These are phyloP conservation scores for Olyra latifolia DNA, from an alignment of 176 grass and related monocot genomes.

Conservation along the genomic window DNA sequence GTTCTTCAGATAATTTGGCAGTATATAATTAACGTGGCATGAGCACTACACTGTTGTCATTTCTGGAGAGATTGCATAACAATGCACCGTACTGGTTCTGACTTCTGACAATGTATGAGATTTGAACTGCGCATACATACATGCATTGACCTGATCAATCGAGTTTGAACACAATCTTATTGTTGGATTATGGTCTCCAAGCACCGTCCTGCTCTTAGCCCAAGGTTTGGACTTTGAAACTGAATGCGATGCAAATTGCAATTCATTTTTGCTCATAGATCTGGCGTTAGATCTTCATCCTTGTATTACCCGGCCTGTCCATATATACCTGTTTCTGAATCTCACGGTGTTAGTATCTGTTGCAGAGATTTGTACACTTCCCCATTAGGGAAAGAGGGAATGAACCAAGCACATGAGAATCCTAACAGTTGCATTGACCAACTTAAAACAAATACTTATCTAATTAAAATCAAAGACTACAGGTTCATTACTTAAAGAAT, in stretches of 20 bases:
- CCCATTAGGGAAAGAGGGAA: constrained; percentile 54
- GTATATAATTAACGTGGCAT: not conserved
- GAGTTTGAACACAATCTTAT: constrained; percentile 12
- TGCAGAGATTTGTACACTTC: constrained; percentile 38
- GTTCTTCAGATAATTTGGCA: not conserved
- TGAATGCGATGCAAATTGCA: constrained; percentile 23
- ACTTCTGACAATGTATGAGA: not conserved
- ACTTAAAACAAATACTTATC: constrained; percentile 46
- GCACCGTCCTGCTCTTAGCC: constrained; percentile 5
- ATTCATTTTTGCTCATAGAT: constrained; percentile 34
- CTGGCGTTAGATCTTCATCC: constrained; percentile 27
- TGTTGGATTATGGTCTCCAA: constrained; percentile 6
- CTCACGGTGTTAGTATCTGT: not conserved
- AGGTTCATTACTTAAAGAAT: constrained; percentile 10
- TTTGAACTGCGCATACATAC: not conserved
- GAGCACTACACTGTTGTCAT: not conserved
- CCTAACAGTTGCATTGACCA: constrained; percentile 55
- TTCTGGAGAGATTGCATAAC: not conserved
- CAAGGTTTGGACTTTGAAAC: constrained; percentile 31
- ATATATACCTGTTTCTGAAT: constrained; percentile 26
- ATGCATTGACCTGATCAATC: not conserved
- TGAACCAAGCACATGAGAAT: constrained; percentile 57
- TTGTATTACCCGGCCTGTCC: not conserved
- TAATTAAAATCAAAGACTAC: constrained; percentile 44
- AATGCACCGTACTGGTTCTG: not conserved